phyloP scores from a whole-genome alignment of 2,329 filamentous ascomycete species.

The Cercospora zeae-maydis region DNA sequence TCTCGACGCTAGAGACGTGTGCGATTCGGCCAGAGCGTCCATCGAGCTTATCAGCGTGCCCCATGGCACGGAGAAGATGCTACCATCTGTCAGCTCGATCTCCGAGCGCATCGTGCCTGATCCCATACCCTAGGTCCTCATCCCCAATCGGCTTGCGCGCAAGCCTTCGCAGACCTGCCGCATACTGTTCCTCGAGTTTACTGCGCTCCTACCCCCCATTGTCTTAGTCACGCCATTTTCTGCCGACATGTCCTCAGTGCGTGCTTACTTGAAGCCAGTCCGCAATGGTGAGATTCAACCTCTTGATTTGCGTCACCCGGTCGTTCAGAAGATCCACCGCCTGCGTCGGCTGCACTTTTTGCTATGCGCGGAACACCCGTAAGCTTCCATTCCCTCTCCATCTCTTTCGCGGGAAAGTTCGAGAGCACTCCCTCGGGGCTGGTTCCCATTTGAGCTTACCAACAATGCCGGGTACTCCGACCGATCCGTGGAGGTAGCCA shows the following conservation, averaged over 20 bases:
- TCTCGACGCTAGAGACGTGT: constrained; percentile 73
- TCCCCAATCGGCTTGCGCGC: constrained; percentile 55
- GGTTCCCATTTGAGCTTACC: constrained; percentile 56
- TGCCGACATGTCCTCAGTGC: constrained; percentile 1
- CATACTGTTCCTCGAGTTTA: constrained; percentile 86
- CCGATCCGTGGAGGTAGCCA: constrained; percentile 56
- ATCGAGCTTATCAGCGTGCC: constrained; percentile 77
- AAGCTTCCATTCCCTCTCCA: not conserved
- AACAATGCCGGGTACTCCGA: constrained; percentile 92
- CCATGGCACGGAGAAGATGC: constrained; percentile 89
- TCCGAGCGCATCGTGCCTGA: not conserved
- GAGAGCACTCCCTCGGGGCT: not conserved
- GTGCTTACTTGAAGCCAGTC: constrained; percentile 89
- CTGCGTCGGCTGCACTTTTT: constrained; percentile 73
- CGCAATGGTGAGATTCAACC: constrained; percentile 84
- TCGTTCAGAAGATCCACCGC: constrained; percentile 80
- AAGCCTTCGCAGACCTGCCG: constrained; percentile 75
- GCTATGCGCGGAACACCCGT: constrained; percentile 53
- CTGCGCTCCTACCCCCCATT: constrained; percentile 70
- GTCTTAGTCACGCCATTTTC: constrained; percentile 12
- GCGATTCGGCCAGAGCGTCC: constrained; percentile 76
- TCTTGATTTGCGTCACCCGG: constrained; percentile 79
- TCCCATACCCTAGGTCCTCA: constrained; percentile 75
- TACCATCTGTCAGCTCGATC: constrained; percentile 41
- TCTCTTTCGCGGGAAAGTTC: not conserved